Base-by-base conservation (phyloP, 192 early-diverging fungal genomes). In the Dimargaris verticillata region DNA sequence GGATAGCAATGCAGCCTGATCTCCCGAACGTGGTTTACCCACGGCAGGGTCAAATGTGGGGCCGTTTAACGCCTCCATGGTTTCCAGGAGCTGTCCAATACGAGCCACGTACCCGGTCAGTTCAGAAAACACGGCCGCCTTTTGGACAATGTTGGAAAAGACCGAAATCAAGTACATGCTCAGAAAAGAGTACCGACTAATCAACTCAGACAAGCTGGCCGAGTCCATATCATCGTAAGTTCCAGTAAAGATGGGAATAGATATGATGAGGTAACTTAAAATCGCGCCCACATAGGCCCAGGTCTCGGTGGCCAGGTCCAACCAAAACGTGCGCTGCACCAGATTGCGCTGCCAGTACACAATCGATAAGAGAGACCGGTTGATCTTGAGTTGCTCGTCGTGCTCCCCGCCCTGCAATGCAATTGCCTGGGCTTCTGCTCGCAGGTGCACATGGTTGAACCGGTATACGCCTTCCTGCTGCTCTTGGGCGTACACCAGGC, bases 21-120 rank as follows among this genome's bases (percentile, higher is more conserved):
- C 38, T 33, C 41, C 24, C 55, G 33, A 1, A 18, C 53, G 17
- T 54, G 43, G 0, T 29, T 47, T 14, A 17, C 52, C 29, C 47
- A 20, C 15, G 44, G 47, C 1, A 24, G 45, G 38, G 43, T 59
- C 47, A 4, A 43, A 57, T 3, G 6, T 38, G 10, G 45, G 9
- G 28, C 65, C 17, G 2, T 6, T n/a, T 24, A 42, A 50, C 0
- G 63, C 64, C 26, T 87, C 80, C 20, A 89, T 52, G 0, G 76
- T 78, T 64, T 93, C 88, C 62, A 89, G 75, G 25, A 95, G 69
- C 66, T 91, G 83, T 15, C 70, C 80, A 6, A 95, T 76, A 71
- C 93, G 91, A 14, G 85, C 74, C 0, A 83, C 80, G 57, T 89
- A 92, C 7, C 93, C 91, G 24, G 87, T 84, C 24, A 93, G 62